Base-by-base conservation (phyloP, 345 rosid genomes). In the Moricandia moricandioides region DNA sequence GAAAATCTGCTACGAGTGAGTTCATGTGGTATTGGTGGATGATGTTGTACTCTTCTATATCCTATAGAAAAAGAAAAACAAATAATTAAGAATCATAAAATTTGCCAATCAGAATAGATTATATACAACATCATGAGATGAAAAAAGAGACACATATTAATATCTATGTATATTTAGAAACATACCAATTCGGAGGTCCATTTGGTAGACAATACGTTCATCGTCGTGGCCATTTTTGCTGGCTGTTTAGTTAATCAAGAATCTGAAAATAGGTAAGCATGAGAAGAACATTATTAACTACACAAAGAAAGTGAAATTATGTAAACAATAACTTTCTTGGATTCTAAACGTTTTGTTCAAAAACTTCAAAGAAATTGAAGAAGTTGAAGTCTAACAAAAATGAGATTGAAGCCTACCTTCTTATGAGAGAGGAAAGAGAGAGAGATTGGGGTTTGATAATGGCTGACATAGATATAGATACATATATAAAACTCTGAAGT, bases 1-100 rank as follows among this genome's bases (percentile, higher is more conserved):
- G 78, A 66, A 58, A 1, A 74, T 74, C 80, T 27, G 64, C 80
- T 40, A 62, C 37, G 47, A 76, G 64, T 60, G 79, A 40, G 21
- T 69, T 62, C 79, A 76, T 76, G 57, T 69, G 69, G 57, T 52
- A 69, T 62, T 76, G 75, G 31, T 76, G 75, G 56, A 76, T 76
- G 55, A 69, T 59, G 34, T 21, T 60, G 45, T 43, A 65, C 17
- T 76, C 79, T 49, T 76, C 79, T 29, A 76, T 39, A 14, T 69
- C 79, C 79, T 76, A 70, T 47, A 51, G 8, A 58, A 56, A 30
- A 40, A 21, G n/a, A 21, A 21, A 1, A 56, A 5, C 21, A 30
- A 56, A 57, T 12, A 39, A 16, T 17, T n/a, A 17, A 16, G 24
- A 17, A 27, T 65, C 64, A 55, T 12, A 12, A 73, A 73, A 17